These are phyloP conservation scores for Zizania palustris DNA, from an alignment of 202 grass and related monocot genomes.

Conservation along the genomic window DNA sequence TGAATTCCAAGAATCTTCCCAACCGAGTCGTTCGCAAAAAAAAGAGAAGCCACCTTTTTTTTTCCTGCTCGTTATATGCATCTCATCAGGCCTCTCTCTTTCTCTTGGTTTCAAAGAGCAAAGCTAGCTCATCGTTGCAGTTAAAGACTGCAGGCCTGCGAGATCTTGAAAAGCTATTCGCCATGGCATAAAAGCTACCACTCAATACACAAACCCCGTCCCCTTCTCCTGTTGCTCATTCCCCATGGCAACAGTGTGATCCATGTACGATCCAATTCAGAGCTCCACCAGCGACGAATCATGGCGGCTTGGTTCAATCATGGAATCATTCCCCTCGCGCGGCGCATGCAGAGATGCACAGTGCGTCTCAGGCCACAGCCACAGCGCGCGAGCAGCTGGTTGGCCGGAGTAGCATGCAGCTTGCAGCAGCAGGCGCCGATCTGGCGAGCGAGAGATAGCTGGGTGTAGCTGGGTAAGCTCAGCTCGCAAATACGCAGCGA, in stretches of 20 bases:
- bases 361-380: constrained; percentile 30
- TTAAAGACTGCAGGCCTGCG: neutral
- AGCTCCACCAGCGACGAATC: neutral
- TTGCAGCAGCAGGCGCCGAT: neutral
- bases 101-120: neutral
- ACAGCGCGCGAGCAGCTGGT: neutral
- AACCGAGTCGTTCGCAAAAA: neutral
- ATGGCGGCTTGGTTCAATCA: constrained; percentile 28
- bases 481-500: constrained; percentile 30
- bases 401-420: neutral
- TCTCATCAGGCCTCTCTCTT: neutral
- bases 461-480: neutral
- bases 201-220: constrained; percentile 8
- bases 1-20: neutral
- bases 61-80: neutral
- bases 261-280: constrained; percentile 36
- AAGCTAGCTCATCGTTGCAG: neutral
- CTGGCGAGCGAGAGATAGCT: neutral
- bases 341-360: constrained; percentile 35
- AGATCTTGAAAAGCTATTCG: neutral
- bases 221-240: constrained; percentile 14
- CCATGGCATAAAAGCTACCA: constrained; percentile 3
- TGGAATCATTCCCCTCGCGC: constrained; percentile 38
- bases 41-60: neutral
- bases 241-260: constrained; percentile 10